Conservation (phyloP, 1,284 basidiomycete species). For the Cronartium quercuum region DNA sequence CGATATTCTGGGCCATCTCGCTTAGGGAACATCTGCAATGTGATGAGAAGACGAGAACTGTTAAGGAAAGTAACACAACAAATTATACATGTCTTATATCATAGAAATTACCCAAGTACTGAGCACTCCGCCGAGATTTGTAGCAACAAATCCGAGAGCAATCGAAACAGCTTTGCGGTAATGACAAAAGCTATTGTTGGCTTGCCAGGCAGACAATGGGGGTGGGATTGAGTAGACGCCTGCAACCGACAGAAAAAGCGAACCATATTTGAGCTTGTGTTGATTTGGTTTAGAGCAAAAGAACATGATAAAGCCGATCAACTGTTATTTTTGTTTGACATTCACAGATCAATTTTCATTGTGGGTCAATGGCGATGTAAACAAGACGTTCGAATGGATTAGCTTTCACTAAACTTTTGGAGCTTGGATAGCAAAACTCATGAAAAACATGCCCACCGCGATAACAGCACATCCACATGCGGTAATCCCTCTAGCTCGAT, state of each 20-base stretch:
- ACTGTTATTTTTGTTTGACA: background rate
- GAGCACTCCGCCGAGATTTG: constrained; percentile 20
- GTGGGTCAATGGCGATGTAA: too few species aligned
- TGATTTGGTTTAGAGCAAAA: background rate
- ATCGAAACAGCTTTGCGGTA: constrained; percentile 23
- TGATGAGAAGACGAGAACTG: background rate
- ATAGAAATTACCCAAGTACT: constrained; percentile 27
- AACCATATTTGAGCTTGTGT: constrained; percentile 20
- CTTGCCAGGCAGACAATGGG: constrained; percentile 23
- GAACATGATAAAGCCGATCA: constrained; percentile 32
- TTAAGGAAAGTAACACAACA: background rate
- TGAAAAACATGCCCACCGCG: constrained; percentile 6
- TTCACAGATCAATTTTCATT: too few species aligned
- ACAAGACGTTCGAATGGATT: too few species aligned
- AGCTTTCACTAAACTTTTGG: too few species aligned
- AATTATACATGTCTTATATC: too few species aligned
- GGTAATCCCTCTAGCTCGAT: constrained; percentile 10
- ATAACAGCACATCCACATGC: constrained; percentile 8
- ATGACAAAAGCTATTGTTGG: constrained; percentile 26
- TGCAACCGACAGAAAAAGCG: constrained; percentile 27
- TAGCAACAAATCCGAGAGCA: constrained; percentile 18
- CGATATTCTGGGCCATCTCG: constrained; percentile 20
- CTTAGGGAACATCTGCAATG: constrained; percentile 19
- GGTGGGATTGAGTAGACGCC: constrained; percentile 27
- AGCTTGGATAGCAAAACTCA: too few species aligned